Conservation (phyloP, 2,329 filamentous ascomycete species). For the Xylaria multiplex region DNA sequence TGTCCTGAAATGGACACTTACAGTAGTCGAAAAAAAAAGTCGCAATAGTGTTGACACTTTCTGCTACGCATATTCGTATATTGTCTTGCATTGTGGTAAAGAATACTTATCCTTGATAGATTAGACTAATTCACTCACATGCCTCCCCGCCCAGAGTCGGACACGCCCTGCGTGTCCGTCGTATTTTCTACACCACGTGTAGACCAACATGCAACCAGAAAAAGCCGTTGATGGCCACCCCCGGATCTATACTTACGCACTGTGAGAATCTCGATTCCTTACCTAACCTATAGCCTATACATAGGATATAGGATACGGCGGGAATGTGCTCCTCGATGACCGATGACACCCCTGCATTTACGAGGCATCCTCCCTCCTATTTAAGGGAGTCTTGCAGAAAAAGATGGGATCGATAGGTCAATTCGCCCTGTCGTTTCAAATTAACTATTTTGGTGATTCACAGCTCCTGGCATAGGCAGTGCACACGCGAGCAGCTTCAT, state of each 20-base stretch:
- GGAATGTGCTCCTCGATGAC: no score
- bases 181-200: conserved; percentile 20
- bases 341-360: neutral
- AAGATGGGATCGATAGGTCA: neutral
- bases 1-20: conserved; percentile 12
- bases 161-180: conserved; percentile 6
- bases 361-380: neutral
- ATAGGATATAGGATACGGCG: no score
- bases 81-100: no score
- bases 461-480: no score
- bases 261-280: neutral
- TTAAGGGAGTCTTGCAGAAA: neutral
- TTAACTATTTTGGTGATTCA: no score
- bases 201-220: conserved; percentile 2
- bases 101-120: no score
- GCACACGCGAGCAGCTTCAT: neutral
- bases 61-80: no score
- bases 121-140: neutral
- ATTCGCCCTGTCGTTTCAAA: neutral
- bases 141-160: neutral
- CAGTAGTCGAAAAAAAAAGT: neutral
- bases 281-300: no score
- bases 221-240: neutral
- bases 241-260: neutral
- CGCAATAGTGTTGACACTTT: no score